Percentiles rank a stretch among this genome's conserved stretches.
Evolutionary conservation across 257 asterid genomes (phyloP).

Genomic region (Verbascum thapsus): DNA sequence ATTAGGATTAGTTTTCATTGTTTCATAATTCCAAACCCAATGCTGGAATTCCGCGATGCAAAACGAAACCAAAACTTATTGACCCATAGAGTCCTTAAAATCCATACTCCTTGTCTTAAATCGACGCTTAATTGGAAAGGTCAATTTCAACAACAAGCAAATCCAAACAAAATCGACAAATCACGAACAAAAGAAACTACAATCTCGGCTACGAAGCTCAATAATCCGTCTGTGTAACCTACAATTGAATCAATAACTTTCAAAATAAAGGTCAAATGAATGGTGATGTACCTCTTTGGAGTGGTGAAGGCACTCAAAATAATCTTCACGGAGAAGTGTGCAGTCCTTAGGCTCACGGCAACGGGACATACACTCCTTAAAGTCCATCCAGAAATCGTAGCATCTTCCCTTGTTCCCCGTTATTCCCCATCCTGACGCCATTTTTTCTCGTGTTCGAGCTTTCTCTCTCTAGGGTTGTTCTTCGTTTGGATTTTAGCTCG

Average conservation of each 20-base stretch:
- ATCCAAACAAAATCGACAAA: not conserved
- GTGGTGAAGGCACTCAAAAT: constrained; percentile 96
- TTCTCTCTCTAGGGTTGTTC: constrained; percentile 38
- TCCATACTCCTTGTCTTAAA: constrained; percentile 11
- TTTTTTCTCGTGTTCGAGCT: constrained; percentile 38
- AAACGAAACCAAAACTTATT: not conserved
- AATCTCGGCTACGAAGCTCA: constrained; percentile 6
- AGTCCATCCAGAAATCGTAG: constrained; percentile 97
- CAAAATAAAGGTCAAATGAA: too few species aligned
- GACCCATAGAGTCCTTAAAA: not conserved
- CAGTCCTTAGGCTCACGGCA: constrained; percentile 95
- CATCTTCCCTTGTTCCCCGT: constrained; percentile 96
- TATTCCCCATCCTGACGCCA: constrained; percentile 99
- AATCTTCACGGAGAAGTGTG: constrained; percentile 88
- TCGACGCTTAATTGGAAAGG: too few species aligned
- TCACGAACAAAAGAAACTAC: not conserved
- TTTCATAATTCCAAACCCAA: constrained; percentile 3
- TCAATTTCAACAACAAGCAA: not conserved
- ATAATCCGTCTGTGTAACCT: not conserved
- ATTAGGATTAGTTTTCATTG: not conserved
- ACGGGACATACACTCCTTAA: constrained; percentile 94
- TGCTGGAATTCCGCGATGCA: not conserved
- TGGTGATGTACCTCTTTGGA: constrained; percentile 92
- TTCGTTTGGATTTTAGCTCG: not conserved
- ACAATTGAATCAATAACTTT: constrained; percentile 15